These are phyloP conservation scores for Elongisporangium undulatum DNA, from an alignment of 352 stramenopile species.

Conservation along the genomic window DNA sequence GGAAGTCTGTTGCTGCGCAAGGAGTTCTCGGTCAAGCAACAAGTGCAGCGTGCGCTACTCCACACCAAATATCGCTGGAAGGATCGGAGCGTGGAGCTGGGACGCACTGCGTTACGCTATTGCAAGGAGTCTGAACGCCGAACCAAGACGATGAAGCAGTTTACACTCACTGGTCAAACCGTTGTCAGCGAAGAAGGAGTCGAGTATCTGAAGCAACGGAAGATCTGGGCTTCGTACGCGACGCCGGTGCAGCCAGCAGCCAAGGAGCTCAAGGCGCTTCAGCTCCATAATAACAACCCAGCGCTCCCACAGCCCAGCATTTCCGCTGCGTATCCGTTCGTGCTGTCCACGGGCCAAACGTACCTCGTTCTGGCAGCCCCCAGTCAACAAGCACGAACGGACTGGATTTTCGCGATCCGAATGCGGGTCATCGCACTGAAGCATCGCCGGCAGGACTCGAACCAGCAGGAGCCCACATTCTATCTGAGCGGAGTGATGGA, in stretches of 20 bases:
- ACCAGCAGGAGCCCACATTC: constrained; percentile 9
- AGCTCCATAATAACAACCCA: not conserved
- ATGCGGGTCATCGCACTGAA: constrained; percentile 66
- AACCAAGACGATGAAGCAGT: constrained; percentile 65
- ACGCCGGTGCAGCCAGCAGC: constrained; percentile 28
- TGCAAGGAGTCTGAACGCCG: constrained; percentile 35
- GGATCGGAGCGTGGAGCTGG: constrained; percentile 45
- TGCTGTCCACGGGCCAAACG: constrained; percentile 49
- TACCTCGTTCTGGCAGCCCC: constrained; percentile 43
- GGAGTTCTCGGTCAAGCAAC: constrained; percentile 34
- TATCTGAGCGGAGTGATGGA: constrained; percentile 57
- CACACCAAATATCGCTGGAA: constrained; percentile 73
- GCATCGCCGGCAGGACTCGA: constrained; percentile 23
- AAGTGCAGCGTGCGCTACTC: constrained; percentile 48
- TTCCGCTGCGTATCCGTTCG: constrained; percentile 40
- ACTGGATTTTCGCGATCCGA: constrained; percentile 62
- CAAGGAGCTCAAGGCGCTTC: constrained; percentile 18
- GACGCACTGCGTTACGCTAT: constrained; percentile 46
- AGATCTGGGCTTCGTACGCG: constrained; percentile 31
- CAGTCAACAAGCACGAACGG: constrained; percentile 38
- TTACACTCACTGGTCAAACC: constrained; percentile 45
- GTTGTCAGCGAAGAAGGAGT: constrained; percentile 53
- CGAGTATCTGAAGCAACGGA: constrained; percentile 41
- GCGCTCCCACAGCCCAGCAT: not conserved
- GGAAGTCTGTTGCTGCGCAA: constrained; percentile 50